Conservation (phyloP, 768 basidiomycete species). For the Dacryopinax spathularia region DNA sequence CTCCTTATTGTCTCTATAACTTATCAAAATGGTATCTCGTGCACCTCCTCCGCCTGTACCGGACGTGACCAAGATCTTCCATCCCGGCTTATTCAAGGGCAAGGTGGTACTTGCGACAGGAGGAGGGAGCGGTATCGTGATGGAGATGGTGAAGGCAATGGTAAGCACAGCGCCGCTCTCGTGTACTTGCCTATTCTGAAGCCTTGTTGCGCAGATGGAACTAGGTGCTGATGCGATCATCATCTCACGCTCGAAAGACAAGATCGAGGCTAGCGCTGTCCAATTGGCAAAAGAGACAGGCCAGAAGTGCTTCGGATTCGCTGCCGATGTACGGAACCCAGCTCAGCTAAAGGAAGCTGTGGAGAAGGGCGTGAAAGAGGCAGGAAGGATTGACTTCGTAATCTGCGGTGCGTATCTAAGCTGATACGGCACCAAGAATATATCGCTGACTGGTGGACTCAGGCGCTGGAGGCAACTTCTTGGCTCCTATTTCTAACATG, state of each 20-base stretch:
- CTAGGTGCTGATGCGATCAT: conserved; percentile 74
- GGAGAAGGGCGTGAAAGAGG: conserved; percentile 52
- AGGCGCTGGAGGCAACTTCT: conserved; percentile 95
- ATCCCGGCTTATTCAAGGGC: conserved; percentile 67
- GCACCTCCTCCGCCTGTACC: neutral
- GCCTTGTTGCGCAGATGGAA: conserved; percentile 42
- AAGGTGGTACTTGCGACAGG: conserved; percentile 88
- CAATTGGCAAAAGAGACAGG: conserved; percentile 61
- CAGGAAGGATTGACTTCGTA: conserved; percentile 86
- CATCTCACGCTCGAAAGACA: conserved; percentile 54
- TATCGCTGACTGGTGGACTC: conserved; percentile 1
- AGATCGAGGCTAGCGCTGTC: conserved; percentile 51
- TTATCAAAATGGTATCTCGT: neutral
- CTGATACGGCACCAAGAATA: neutral
- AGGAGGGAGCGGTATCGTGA: conserved; percentile 86
- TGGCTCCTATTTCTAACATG: conserved; percentile 68
- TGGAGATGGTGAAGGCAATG: conserved; percentile 68
- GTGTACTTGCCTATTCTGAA: neutral
- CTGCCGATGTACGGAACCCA: conserved; percentile 74
- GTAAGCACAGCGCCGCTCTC: conserved; percentile 31
- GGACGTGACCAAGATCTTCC: conserved; percentile 37
- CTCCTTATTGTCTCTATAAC: neutral
- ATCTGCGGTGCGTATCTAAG: conserved; percentile 53
- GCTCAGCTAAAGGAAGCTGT: conserved; percentile 62
- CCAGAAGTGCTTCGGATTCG: conserved; percentile 48